A percentile compares a stretch with the other conserved stretches of the same genome.
Evolutionary conservation across 371 early-diverging fungal species (phyloP).

Genomic region (Amoeboaphelidium occidentale): DNA sequence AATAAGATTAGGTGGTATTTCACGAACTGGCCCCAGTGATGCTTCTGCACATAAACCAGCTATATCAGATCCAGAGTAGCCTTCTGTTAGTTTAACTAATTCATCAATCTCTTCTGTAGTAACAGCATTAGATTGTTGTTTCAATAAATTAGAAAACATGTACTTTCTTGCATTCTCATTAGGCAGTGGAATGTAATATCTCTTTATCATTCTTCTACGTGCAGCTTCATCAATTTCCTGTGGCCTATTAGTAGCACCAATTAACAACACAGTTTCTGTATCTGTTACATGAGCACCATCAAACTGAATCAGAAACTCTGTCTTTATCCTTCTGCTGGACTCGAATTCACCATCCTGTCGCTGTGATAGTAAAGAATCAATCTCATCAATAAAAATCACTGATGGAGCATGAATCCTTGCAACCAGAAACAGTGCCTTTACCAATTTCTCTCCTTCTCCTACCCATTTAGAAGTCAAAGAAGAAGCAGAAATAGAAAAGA

Average conservation of each 20-base stretch:
- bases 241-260: background rate
- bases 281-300: background rate
- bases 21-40: too few relatives aligned
- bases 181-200: conserved; percentile 88
- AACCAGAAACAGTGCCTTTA: conserved; percentile 69
- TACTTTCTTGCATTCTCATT: conserved; percentile 53
- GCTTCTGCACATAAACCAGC: conserved; percentile 67
- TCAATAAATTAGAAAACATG: too few relatives aligned
- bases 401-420: conserved; percentile 64
- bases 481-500: conserved; percentile 54
- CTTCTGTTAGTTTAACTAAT: conserved; percentile 13
- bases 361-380: conserved; percentile 74
- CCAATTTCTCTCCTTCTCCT: conserved; percentile 92
- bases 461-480: conserved; percentile 86
- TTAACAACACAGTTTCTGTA: background rate
- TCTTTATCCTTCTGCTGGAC: conserved; percentile 64
- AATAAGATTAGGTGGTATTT: too few relatives aligned
- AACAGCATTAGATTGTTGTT: too few relatives aligned
- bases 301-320: conserved; percentile 36
- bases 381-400: conserved; percentile 71
- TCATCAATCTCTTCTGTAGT: too few relatives aligned
- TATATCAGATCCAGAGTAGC: conserved; percentile 77
- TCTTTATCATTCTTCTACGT: conserved; percentile 42
- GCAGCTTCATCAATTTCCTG: background rate
- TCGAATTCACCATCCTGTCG: conserved; percentile 68